These are phyloP conservation scores for Boletus reticuloceps DNA, from an alignment of 768 basidiomycete species.

Conservation along the genomic window DNA sequence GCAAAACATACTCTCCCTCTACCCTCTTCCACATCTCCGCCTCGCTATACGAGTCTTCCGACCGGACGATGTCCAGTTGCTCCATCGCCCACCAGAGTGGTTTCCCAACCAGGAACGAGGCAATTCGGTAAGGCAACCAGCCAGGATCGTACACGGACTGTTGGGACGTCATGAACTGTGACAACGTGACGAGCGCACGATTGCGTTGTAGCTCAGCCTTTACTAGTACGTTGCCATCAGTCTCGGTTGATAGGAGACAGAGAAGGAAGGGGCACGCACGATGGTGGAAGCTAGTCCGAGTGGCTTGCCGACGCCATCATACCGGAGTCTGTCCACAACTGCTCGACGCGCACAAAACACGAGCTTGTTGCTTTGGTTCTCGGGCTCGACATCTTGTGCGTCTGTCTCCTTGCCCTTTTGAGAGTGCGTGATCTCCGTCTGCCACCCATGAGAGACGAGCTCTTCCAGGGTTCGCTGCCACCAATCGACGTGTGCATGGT, in stretches of 20 bases:
- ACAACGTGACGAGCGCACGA: constrained; percentile 45
- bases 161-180: constrained; percentile 53
- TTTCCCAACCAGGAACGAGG: constrained; percentile 67
- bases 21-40: constrained; percentile 50
- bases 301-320: constrained; percentile 73
- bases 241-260: not conserved
- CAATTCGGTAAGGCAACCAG: constrained; percentile 69
- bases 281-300: constrained; percentile 67
- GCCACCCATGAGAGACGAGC: constrained; percentile 57
- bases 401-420: constrained; percentile 11
- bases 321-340: constrained; percentile 58
- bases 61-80: constrained; percentile 66
- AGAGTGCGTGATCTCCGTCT: constrained; percentile 27
- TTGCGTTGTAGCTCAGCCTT: constrained; percentile 63
- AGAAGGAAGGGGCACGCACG: constrained; percentile 47
- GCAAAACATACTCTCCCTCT: constrained; percentile 73
- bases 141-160: constrained; percentile 67
- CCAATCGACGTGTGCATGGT: constrained; percentile 80
- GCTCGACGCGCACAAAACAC: constrained; percentile 54
- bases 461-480: constrained; percentile 72
- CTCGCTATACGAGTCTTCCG: constrained; percentile 52
- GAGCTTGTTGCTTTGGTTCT: constrained; percentile 45
- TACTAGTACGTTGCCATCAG: constrained; percentile 44
- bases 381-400: constrained; percentile 1
- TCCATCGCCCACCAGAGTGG: constrained; percentile 88